Base-by-base conservation (phyloP, 805 yeast genomes). In the Groenewaldozyma salmanticensis region DNA sequence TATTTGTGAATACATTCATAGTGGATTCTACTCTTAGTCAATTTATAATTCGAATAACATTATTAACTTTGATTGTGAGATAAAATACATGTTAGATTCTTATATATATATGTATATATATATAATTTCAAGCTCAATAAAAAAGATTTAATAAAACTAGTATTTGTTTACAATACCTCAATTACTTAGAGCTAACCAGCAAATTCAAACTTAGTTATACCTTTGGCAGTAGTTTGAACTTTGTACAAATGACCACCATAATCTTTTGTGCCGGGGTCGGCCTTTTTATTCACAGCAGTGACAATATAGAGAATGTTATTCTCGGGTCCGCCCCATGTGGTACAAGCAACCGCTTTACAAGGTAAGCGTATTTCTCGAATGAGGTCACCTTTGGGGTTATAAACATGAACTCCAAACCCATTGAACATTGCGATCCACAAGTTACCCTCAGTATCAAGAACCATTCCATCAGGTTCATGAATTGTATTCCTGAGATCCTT, bases 271-370 rank as follows among this genome's bases (percentile, higher is more conserved):
- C n/a, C 19, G 32, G 39, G 19, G 19, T 35, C 37, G 5, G 40
- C 19, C 37, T 38, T 39, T 20, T 44, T 46, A 33, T 50, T 46
- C 15, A 35, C 38, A 6, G 62, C 63, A 16, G 55, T 48, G 1
- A 55, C 60, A 15, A 52, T 52, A 39, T 54, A 58, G n/a, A 60
- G 33, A 5, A 50, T 50, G 45, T 55, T 51, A 39, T 52, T 50
- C 38, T 59, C 43, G 22, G 45, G 45, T 4, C 64, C 64, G 11
- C 64, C 65, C 65, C 65, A 60, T 2, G 64, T 53, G 21, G 63
- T 57, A 44, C 64, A 60, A 15, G 64, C 54, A 31, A 57, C 51
- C 24, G 46, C 37, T 36, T 42, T 44, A 33, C 53, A 46, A 16
- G 48, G 44, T 7, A 38, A 15, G 5, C n/a, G 11, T 15, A 38